These are phyloP conservation scores for Tulasnella sp. DNA, from an alignment of 768 basidiomycete genomes.

Conservation along the genomic window DNA sequence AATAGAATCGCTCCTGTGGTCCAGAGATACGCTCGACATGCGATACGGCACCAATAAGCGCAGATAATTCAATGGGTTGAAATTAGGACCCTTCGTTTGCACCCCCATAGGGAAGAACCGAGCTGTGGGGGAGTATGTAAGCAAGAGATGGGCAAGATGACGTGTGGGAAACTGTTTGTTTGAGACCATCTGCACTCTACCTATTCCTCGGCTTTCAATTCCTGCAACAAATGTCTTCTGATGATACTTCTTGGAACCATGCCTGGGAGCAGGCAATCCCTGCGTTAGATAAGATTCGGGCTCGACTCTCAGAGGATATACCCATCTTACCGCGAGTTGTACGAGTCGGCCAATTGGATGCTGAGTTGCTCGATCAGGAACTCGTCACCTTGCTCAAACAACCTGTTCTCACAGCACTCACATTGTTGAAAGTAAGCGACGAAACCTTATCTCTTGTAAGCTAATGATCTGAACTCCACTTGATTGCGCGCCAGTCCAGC, in stretches of 20 bases:
- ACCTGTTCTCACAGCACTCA: conserved; percentile 65
- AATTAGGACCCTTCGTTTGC: too few relatives aligned
- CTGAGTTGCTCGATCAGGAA: conserved; percentile 82
- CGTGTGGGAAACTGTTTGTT: too few relatives aligned
- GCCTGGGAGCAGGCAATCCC: conserved; percentile 56
- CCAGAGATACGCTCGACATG: too few relatives aligned
- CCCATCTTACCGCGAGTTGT: conserved; percentile 40
- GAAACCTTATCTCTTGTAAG: background rate
- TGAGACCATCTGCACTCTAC: too few relatives aligned
- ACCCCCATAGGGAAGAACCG: too few relatives aligned
- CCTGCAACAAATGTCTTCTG: too few relatives aligned
- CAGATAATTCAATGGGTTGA: too few relatives aligned
- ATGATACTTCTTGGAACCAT: conserved; percentile 39
- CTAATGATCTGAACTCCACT: conserved; percentile 11
- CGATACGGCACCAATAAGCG: too few relatives aligned
- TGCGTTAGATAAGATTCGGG: conserved; percentile 39
- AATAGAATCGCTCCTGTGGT: too few relatives aligned
- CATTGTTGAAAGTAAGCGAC: conserved; percentile 50
- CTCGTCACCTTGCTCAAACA: conserved; percentile 71
- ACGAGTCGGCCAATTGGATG: conserved; percentile 86
- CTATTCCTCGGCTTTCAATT: too few relatives aligned
- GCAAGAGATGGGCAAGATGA: too few relatives aligned
- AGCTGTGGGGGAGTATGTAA: too few relatives aligned
- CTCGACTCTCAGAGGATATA: conserved; percentile 28
- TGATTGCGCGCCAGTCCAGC: conserved; percentile 36